These are phyloP conservation scores for Phylloporus arenicola DNA, from an alignment of 768 basidiomycete species.

Conservation along the genomic window DNA sequence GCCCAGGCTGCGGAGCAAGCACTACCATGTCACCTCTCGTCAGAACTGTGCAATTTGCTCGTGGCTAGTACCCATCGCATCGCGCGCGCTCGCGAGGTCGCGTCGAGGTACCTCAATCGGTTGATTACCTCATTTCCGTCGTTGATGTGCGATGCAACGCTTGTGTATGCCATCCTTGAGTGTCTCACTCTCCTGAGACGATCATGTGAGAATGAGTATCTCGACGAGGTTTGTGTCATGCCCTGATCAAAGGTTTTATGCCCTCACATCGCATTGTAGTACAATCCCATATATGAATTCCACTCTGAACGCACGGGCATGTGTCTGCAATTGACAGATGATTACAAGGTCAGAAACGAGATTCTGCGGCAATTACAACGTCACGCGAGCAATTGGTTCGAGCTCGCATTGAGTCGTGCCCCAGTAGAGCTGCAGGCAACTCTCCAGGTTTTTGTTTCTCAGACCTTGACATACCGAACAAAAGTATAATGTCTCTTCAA, in stretches of 20 bases:
- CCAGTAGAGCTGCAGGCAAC: constrained; percentile 91
- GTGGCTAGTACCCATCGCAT: constrained; percentile 78
- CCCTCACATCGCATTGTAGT: constrained; percentile 43
- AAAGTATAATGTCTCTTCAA: background rate
- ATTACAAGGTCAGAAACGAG: constrained; percentile 78
- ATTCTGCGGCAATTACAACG: constrained; percentile 71
- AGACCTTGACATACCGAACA: background rate
- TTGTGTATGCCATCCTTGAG: constrained; percentile 88
- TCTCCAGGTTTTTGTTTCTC: constrained; percentile 57
- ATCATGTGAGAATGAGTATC: constrained; percentile 85
- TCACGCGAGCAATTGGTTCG: constrained; percentile 80
- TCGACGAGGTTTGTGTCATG: constrained; percentile 66
- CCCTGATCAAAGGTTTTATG: background rate
- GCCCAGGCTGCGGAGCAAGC: constrained; percentile 74
- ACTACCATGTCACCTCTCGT: constrained; percentile 59
- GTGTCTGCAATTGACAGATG: constrained; percentile 76
- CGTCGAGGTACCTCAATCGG: constrained; percentile 76
- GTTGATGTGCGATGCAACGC: constrained; percentile 82
- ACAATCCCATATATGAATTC: constrained; percentile 83
- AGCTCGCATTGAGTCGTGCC: constrained; percentile 78
- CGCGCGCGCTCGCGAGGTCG: constrained; percentile 73
- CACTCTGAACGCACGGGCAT: constrained; percentile 71
- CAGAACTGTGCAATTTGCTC: constrained; percentile 72
- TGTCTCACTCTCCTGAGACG: constrained; percentile 83
- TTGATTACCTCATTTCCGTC: constrained; percentile 91